Evolutionary conservation across 257 asterid genomes (phyloP).

Genomic region (Cordia subcordata): DNA sequence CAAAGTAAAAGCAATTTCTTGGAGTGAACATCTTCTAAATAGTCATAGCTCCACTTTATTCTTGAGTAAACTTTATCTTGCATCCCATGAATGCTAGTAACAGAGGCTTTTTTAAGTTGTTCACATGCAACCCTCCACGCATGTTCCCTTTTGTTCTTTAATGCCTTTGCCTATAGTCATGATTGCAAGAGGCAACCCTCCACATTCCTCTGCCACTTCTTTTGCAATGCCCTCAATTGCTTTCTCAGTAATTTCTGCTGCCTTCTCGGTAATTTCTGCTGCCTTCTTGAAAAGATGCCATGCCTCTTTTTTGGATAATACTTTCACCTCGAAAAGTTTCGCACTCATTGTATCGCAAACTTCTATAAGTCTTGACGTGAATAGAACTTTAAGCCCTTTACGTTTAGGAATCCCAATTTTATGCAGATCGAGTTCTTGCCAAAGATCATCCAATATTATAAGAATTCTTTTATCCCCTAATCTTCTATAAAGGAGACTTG

Average conservation of each 20-base stretch:
- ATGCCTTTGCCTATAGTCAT: constrained; percentile 5
- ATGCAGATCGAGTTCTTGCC: constrained; percentile 5
- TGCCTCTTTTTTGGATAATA: constrained; percentile 1
- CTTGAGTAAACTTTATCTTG: constrained; percentile 4
- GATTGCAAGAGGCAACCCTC: constrained; percentile 19
- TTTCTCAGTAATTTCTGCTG: neutral
- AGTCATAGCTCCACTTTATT: constrained; percentile 16
- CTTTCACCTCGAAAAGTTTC: neutral
- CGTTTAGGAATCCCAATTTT: constrained; percentile 15
- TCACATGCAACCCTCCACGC: constrained; percentile 6
- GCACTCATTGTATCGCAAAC: constrained; percentile 11
- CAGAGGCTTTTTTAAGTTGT: neutral
- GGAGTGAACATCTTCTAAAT: constrained; percentile 13
- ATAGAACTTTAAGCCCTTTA: constrained; percentile 1
- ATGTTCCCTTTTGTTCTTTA: neutral
- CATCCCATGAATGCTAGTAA: constrained; percentile 7
- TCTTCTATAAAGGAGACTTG: neutral
- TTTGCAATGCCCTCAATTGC: neutral
- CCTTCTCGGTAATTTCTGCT: neutral
- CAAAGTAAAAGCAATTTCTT: constrained; percentile 14
- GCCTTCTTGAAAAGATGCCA: constrained; percentile 6
- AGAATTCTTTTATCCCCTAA: constrained; percentile 4
- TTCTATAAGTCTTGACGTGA: constrained; percentile 4
- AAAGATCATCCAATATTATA: constrained; percentile 12
- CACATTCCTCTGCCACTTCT: constrained; percentile 7